phyloP scores from a whole-genome alignment of 257 asterid species.

The Buddleja alternifolia region DNA sequence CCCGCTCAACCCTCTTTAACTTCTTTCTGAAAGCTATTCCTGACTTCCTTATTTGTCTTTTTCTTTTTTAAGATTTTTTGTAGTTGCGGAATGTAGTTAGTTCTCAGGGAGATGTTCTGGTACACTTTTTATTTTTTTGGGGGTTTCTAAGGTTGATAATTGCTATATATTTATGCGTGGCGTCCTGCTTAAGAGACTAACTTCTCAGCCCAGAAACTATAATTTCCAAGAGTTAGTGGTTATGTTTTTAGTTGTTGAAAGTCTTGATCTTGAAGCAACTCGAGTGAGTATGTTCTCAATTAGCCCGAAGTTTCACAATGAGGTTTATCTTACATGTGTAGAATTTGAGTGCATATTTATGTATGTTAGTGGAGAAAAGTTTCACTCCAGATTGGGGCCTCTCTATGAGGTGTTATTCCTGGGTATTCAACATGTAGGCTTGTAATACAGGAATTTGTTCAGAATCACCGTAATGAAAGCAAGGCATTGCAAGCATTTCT shows the following conservation, averaged over 20 bases:
- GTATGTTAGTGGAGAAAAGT: too few species aligned
- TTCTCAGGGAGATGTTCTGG: slow-evolving; percentile 6
- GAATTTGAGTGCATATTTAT: too few species aligned
- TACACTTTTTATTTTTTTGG: slow-evolving; percentile 22
- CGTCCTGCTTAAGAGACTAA: neutral
- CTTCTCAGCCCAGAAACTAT: neutral
- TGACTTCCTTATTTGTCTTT: neutral
- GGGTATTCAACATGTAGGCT: too few species aligned
- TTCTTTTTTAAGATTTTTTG: neutral
- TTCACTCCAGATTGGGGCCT: too few species aligned
- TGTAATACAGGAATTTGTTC: too few species aligned
- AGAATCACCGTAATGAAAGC: too few species aligned
- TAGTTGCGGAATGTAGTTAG: slow-evolving; percentile 20
- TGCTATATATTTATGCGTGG: slow-evolving; percentile 18
- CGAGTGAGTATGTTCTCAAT: too few species aligned
- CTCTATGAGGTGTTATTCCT: too few species aligned
- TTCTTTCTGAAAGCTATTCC: neutral
- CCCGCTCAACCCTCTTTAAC: too few species aligned
- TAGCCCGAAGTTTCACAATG: too few species aligned
- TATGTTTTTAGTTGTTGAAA: slow-evolving; percentile 1
- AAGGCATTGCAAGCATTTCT: too few species aligned
- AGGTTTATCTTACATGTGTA: too few species aligned
- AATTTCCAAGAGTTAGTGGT: slow-evolving; percentile 23
- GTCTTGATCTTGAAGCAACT: slow-evolving; percentile 23
- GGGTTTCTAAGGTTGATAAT: neutral